Conservation (phyloP, 208 protist genomes). For the Acanthamoeba sp. region DNA sequence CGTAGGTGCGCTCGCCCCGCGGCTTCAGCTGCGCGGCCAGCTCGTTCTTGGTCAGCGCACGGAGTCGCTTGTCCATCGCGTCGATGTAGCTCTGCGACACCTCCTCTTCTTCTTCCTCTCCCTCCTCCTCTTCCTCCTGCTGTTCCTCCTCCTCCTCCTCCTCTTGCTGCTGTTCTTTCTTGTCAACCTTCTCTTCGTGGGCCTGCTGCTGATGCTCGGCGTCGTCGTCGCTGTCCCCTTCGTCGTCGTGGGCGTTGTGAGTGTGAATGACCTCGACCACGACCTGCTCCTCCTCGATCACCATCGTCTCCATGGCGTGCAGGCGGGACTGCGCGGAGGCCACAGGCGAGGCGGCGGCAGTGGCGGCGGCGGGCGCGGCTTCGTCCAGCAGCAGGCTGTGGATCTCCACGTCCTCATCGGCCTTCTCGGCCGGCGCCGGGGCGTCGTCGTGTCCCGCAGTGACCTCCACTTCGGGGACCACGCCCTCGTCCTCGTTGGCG, state of each 20-base stretch:
- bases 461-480: background rate
- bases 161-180: background rate
- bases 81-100: slow-evolving; percentile 1
- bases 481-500: background rate
- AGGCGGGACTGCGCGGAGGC: background rate
- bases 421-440: background rate
- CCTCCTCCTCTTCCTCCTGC: background rate
- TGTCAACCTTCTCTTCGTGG: background rate
- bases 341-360: background rate
- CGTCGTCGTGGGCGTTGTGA: background rate
- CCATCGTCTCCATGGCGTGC: slow-evolving; percentile 5
- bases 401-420: slow-evolving; percentile 46
- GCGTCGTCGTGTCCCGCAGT: background rate
- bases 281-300: slow-evolving; percentile 11
- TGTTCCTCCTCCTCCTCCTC: background rate
- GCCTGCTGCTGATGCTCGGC: background rate
- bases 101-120: background rate
- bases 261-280: background rate
- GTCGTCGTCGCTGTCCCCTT: background rate
- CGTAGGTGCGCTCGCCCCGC: slow-evolving; percentile 11
- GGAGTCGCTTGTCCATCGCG: slow-evolving; percentile 4
- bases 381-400: slow-evolving; percentile 59
- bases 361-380: background rate
- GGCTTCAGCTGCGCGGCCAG: background rate
- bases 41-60: slow-evolving; percentile 22